A percentile compares a stretch with the other conserved stretches of the same genome.
Evolutionary conservation across 2,329 filamentous ascomycete genomes (phyloP).

Genomic region (Neonectria coccinea): DNA sequence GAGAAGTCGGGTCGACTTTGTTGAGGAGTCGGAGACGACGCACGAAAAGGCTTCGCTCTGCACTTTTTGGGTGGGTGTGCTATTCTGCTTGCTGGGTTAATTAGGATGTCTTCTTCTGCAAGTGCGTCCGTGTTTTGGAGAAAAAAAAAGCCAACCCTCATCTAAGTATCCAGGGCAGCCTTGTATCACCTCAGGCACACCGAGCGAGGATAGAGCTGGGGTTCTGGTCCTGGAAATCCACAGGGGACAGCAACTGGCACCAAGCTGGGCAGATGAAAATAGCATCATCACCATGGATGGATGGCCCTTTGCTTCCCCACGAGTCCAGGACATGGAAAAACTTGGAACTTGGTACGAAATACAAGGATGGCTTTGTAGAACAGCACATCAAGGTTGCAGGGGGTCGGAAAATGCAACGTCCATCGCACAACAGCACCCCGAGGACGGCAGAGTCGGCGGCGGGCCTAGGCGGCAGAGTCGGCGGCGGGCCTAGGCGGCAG

Average conservation of each 20-base stretch:
- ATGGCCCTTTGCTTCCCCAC: neutral
- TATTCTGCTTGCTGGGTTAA: neutral
- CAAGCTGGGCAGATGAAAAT: conserved; percentile 13
- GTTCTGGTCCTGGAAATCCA: neutral
- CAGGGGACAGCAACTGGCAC: too few species aligned
- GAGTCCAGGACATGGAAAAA: too few species aligned
- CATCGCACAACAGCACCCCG: conserved; percentile 10
- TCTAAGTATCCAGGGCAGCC: conserved; percentile 4
- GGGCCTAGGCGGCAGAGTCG: neutral
- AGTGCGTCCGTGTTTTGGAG: conserved; percentile 4
- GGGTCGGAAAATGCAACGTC: conserved; percentile 1
- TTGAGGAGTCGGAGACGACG: neutral
- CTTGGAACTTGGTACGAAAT: too few species aligned
- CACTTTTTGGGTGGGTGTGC: neutral
- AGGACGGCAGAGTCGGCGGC: neutral
- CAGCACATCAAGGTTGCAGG: neutral
- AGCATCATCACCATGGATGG: conserved; percentile 10
- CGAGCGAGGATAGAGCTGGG: conserved; percentile 3
- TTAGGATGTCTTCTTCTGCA: neutral
- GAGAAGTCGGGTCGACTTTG: conserved; percentile 1
- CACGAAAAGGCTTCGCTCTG: conserved; percentile 2
- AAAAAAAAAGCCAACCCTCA: conserved; percentile 11
- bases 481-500: conserved; percentile 1
- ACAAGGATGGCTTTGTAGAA: neutral
- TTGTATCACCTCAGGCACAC: conserved; percentile 16